Base-by-base conservation (phyloP, 176 grass and related monocot genomes). In the Zoysia pacifica region DNA sequence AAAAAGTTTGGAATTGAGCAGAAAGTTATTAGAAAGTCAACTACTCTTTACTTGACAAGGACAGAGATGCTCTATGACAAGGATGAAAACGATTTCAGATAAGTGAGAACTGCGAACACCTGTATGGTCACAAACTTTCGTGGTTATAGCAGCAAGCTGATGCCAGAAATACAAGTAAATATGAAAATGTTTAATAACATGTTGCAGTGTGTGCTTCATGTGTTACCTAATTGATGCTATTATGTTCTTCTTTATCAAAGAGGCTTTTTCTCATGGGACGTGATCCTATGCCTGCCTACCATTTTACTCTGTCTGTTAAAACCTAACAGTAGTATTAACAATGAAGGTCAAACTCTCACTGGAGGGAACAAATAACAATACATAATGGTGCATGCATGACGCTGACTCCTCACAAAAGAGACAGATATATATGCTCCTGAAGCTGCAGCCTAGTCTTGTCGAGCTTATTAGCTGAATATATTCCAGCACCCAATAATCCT, bases 1-100 rank as follows among this genome's bases (percentile, higher is more conserved):
- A 9, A 64, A 70, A 89, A 85, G 58, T 64, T 50, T 56, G 38
- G 47, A 54, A 65, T 37, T 49, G 55, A 9, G 66, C 42, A 51
- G 35, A 81, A 85, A 85, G 58, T 76, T 72, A 20, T 49, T 0
- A 49, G 41, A 48, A 81, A 60, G 72, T 85, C 87, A 85, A 76
- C 72, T 76, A 36, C 7, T 71, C 48, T 41, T 81, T 50, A 7
- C 42, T 43, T 70, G 36, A 37, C 71, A 85, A 68, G 65, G 42
- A 41, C 71, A 77, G 81, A 81, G 87, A 89, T 85, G 82, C 82
- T 70, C 59, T 60, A 85, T 15, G 11, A 56, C 81, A 88, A 85
- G 41, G 77, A 42, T 28, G 46, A 6, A 65, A 55, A 74, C 16
- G 20, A 5, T 48, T 62, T 75, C 35, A 55, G 81, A 76, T 37